A percentile compares a stretch with the other conserved stretches of the same genome.
These are phyloP conservation scores for Daldinia sp. DNA, from an alignment of 2,329 filamentous ascomycete genomes.

Conservation along the genomic window DNA sequence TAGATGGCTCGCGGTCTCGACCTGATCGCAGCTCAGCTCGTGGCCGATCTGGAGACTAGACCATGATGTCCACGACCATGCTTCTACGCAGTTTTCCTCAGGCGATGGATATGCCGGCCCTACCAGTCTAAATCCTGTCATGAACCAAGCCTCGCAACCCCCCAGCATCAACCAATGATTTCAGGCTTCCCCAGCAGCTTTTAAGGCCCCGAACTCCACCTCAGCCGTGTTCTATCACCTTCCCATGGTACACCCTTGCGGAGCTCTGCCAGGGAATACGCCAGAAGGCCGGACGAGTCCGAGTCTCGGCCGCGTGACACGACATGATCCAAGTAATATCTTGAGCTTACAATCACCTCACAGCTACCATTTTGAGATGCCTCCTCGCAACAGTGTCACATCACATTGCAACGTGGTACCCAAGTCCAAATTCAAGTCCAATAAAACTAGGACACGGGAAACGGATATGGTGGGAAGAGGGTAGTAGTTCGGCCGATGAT, in stretches of 20 bases:
- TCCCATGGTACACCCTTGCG: constrained; percentile 30
- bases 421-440: constrained; percentile 35
- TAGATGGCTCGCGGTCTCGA: constrained; percentile 37
- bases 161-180: constrained; percentile 36
- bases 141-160: constrained; percentile 35
- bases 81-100: constrained; percentile 6
- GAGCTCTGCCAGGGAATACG: constrained; percentile 21
- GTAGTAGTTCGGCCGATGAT: constrained; percentile 32
- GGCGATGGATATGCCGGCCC: constrained; percentile 39
- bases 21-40: constrained; percentile 38
- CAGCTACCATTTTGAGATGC: constrained; percentile 44
- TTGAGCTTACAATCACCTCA: constrained; percentile 35
- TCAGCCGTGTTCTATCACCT: constrained; percentile 40
- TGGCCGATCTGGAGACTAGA: constrained; percentile 28
- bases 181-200: constrained; percentile 46
- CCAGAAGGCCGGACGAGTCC: constrained; percentile 36
- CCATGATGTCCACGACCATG: constrained; percentile 27
- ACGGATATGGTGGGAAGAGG: constrained; percentile 22
- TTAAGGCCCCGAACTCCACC: constrained; percentile 46
- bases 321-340: constrained; percentile 31
- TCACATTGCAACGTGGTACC: constrained; percentile 43
- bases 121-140: constrained; percentile 34
- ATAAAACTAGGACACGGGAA: constrained; percentile 35
- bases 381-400: constrained; percentile 42
- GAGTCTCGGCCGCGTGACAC: constrained; percentile 36